phyloP scores from a whole-genome alignment of 345 rosid species.

The Eucalyptus virginea region DNA sequence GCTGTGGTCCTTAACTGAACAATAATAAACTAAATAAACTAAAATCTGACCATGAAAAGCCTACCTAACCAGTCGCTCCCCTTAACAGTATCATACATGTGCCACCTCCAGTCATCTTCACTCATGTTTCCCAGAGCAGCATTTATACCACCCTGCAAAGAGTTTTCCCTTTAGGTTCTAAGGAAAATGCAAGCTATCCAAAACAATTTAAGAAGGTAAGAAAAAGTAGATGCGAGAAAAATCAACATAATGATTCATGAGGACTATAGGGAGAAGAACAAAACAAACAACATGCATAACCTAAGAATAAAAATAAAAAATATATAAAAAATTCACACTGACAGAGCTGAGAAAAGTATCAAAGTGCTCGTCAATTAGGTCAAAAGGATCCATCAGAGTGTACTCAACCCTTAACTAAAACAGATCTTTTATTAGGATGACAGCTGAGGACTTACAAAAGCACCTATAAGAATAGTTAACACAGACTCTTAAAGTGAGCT shows the following conservation, averaged over 20 bases:
- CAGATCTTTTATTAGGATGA: not conserved
- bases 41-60: not conserved
- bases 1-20: not conserved
- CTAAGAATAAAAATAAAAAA: not conserved
- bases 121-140: constrained; percentile 98
- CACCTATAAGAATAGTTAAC: not conserved
- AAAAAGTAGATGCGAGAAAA: too few relatives aligned
- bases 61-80: constrained; percentile 99
- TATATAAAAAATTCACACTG: not conserved
- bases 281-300: not conserved
- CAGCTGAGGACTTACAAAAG: not conserved
- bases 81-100: constrained; percentile 98
- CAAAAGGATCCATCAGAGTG: not conserved
- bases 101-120: constrained; percentile 99
- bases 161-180: too few relatives aligned
- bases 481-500: not conserved
- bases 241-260: too few relatives aligned
- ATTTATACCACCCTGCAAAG: constrained; percentile 94
- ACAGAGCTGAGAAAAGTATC: not conserved
- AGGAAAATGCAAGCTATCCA: too few relatives aligned
- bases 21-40: not conserved
- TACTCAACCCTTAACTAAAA: not conserved
- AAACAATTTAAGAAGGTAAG: too few relatives aligned
- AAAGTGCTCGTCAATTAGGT: not conserved
- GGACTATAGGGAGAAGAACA: too few relatives aligned